Conservation (phyloP, 2,329 filamentous ascomycete species). For the Paraphaeosphaeria sporulosa region DNA sequence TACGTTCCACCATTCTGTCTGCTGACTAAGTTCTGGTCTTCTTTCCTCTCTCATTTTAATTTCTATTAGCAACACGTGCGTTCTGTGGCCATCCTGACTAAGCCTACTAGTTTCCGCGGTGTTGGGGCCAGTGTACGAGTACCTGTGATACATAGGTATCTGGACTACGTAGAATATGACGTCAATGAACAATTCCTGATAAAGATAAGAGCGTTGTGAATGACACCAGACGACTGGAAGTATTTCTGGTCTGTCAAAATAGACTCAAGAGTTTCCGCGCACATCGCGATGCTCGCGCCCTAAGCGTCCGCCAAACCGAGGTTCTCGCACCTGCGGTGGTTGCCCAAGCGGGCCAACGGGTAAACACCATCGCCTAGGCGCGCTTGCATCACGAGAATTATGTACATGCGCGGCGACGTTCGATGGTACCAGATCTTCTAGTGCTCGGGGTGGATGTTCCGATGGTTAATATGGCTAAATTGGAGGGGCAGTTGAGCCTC, state of each 20-base stretch:
- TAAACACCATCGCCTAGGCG: background rate
- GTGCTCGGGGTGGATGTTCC: constrained; percentile 35
- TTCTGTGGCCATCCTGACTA: background rate
- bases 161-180: no score
- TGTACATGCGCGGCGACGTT: constrained; percentile 24
- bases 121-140: no score
- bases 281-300: no score
- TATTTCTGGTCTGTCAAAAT: no score
- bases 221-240: no score
- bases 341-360: background rate
- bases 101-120: no score
- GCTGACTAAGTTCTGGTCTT: background rate
- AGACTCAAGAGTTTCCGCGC: no score
- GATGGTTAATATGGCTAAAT: constrained; percentile 46
- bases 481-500: constrained; percentile 26
- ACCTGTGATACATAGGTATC: no score
- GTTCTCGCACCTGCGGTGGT: background rate
- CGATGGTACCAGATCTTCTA: constrained; percentile 6
- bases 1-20: background rate
- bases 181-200: no score
- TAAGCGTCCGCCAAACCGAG: background rate
- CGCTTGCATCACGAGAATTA: constrained; percentile 3
- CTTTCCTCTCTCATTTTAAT: background rate
- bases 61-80: no score
- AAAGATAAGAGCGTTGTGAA: no score